A percentile compares a stretch with the other conserved stretches of the same genome.
These are phyloP conservation scores for Cornus kousa DNA, from an alignment of 148 eudicot genomes.

Conservation along the genomic window DNA sequence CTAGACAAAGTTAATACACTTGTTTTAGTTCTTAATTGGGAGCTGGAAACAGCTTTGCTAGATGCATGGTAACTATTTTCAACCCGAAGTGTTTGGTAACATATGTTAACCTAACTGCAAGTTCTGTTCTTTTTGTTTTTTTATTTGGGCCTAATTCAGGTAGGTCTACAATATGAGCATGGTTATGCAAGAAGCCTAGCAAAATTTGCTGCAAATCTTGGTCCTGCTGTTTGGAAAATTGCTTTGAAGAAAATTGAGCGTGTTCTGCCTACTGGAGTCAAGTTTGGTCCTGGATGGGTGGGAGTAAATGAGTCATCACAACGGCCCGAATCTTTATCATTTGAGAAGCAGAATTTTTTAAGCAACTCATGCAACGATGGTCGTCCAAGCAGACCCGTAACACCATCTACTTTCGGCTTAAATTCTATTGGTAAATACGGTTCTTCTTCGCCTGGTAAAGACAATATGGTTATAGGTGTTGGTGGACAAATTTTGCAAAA, in stretches of 20 bases:
- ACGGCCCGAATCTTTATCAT: conserved; percentile 20
- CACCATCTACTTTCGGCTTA: conserved; percentile 24
- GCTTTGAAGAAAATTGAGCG: conserved; percentile 55
- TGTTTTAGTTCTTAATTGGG: background rate
- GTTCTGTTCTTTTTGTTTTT: background rate
- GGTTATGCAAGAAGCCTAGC: conserved; percentile 88
- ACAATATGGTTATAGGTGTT: conserved; percentile 18
- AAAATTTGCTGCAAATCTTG: conserved; percentile 68
- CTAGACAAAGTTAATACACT: background rate
- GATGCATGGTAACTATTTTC: too few species aligned
- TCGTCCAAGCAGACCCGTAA: conserved; percentile 19
- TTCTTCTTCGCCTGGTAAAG: conserved; percentile 19
- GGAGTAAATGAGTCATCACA: conserved; percentile 46
- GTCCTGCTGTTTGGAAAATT: conserved; percentile 76
- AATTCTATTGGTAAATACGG: conserved; percentile 16
- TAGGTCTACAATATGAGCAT: conserved; percentile 56
- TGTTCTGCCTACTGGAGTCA: conserved; percentile 55
- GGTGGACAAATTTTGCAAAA: conserved; percentile 23
- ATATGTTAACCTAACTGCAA: background rate
- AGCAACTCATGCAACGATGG: conserved; percentile 20
- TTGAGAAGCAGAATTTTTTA: conserved; percentile 32
- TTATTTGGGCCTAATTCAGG: conserved; percentile 34
- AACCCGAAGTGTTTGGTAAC: background rate
- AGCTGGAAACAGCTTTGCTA: conserved; percentile 2
- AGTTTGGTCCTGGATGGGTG: conserved; percentile 90